A percentile compares a stretch with the other conserved stretches of the same genome.
Evolutionary conservation across 352 stramenopile genomes (phyloP).

Genomic region (Phytophthora vignae): DNA sequence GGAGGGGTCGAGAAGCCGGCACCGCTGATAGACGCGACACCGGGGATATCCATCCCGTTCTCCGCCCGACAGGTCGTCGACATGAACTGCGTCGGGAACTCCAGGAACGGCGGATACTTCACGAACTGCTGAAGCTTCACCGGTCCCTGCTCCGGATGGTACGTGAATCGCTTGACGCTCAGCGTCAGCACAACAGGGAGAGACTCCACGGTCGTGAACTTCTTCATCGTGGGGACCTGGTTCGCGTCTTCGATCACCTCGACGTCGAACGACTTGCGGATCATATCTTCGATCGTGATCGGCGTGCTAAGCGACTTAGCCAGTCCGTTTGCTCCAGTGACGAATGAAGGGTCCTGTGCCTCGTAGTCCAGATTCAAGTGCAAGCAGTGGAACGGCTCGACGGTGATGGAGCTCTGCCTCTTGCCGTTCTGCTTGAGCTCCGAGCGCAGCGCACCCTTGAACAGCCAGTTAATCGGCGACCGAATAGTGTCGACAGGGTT

Average conservation of each 20-base stretch:
- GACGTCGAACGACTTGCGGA: constrained; percentile 74
- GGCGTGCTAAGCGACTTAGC: constrained; percentile 39
- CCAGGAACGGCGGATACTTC: constrained; percentile 77
- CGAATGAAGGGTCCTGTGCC: constrained; percentile 38
- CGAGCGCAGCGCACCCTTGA: constrained; percentile 82
- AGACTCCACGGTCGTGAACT: constrained; percentile 75
- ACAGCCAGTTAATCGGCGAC: constrained; percentile 88
- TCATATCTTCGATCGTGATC: constrained; percentile 81
- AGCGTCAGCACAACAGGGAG: constrained; percentile 82
- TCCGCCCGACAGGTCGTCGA: constrained; percentile 70
- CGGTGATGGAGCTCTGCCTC: constrained; percentile 83
- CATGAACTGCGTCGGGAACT: constrained; percentile 74
- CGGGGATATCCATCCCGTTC: constrained; percentile 41
- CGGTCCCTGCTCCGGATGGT: constrained; percentile 77
- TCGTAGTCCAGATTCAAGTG: constrained; percentile 84
- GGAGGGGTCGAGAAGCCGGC: constrained; percentile 49
- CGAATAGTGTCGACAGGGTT: constrained; percentile 69
- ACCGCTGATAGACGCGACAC: constrained; percentile 20
- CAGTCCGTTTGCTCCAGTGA: constrained; percentile 48
- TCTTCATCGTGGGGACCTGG: constrained; percentile 65
- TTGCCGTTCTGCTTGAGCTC: constrained; percentile 79
- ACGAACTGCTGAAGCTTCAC: constrained; percentile 89
- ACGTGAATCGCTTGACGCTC: constrained; percentile 89
- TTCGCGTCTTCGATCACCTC: constrained; percentile 77
- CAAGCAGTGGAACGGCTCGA: constrained; percentile 89